Base-by-base conservation (phyloP, 23 red algal genomes). In the Gracilaria domingensis region DNA sequence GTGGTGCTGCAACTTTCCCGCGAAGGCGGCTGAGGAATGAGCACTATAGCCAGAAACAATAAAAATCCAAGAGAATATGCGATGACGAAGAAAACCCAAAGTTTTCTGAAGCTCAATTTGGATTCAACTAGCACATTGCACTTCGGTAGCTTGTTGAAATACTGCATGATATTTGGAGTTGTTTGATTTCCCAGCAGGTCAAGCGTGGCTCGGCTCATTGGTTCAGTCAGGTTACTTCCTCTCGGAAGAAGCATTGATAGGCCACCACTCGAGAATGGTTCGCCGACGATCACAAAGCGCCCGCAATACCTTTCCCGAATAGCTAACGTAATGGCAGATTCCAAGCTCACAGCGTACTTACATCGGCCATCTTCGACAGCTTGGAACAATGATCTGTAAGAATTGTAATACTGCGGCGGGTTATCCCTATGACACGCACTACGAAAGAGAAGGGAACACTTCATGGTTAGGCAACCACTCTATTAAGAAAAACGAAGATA, bases 181-280 rank as follows among this genome's bases (percentile, higher is more conserved):
- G 66, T 34, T 17, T 71, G 66, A 35, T 39, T 71, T 71, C 28
- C 30, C 66, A 71, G 4, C 35, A 71, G 25, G 12, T 34, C 35
- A 17, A 71, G 28, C 4, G 66, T 71, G 4, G 66, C 66, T 35
- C 25, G 28, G 18, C 66, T 71, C 66, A 71, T 71, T 18, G n/a
- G 12, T 6, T 71, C 66, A 25, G 66, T 71, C 66, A 71, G n/a
- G 35, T 35, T 36, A 39, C 30, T 37, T 9, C 66, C 66, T 36
- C 35, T 71, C 35, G 66, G 66, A 12, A 71, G 30, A 35, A 71
- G 30, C 66, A 71, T 71, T 34, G 66, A 71, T 6, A 71, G 35
- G 4, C 66, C 66, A 25, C 30, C 25, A 17, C 14, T 71, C 12
- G 1, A 71, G 12, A 71, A 35, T 39, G 66, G 66, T 36, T 71